These are phyloP conservation scores for Trametes punicea DNA, from an alignment of 768 basidiomycete genomes.

Conservation along the genomic window DNA sequence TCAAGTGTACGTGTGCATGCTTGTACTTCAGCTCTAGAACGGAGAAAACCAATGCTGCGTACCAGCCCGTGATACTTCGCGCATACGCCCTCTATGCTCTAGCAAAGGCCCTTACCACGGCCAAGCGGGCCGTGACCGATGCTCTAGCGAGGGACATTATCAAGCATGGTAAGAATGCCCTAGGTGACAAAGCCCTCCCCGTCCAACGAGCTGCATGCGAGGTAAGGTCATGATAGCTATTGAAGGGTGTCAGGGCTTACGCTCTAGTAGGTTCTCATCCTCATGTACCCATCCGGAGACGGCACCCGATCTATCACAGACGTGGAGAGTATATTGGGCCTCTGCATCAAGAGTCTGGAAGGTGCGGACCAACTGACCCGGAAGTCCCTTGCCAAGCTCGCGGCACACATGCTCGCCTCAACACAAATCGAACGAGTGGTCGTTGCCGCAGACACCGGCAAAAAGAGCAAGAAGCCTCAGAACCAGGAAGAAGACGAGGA, in stretches of 20 bases:
- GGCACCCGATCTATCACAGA: conserved; percentile 60
- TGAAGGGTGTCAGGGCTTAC: background rate
- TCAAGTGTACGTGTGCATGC: conserved; percentile 54
- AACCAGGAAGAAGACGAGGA: conserved; percentile 48
- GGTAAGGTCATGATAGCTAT: conserved; percentile 39
- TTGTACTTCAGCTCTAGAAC: background rate
- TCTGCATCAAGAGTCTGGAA: conserved; percentile 77
- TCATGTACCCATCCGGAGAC: conserved; percentile 59
- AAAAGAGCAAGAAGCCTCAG: conserved; percentile 56
- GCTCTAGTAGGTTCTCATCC: conserved; percentile 41
- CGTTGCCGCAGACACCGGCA: conserved; percentile 42
- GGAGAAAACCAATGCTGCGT: conserved; percentile 1
- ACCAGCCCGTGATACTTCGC: conserved; percentile 75
- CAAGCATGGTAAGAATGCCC: conserved; percentile 72
- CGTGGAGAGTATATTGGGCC: conserved; percentile 67
- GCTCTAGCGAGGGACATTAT: conserved; percentile 72
- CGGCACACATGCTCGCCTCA: conserved; percentile 78
- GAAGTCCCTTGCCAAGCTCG: conserved; percentile 72
- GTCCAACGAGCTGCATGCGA: conserved; percentile 83
- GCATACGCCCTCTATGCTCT: conserved; percentile 77
- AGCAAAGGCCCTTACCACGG: conserved; percentile 73
- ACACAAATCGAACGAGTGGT: conserved; percentile 70
- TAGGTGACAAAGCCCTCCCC: conserved; percentile 80
- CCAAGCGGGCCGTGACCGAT: conserved; percentile 84
- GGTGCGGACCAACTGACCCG: conserved; percentile 78